A percentile compares a stretch with the other conserved stretches of the same genome.
phyloP scores from a whole-genome alignment of 495 filamentous ascomycete genomes.

The Neurospora sp. region DNA sequence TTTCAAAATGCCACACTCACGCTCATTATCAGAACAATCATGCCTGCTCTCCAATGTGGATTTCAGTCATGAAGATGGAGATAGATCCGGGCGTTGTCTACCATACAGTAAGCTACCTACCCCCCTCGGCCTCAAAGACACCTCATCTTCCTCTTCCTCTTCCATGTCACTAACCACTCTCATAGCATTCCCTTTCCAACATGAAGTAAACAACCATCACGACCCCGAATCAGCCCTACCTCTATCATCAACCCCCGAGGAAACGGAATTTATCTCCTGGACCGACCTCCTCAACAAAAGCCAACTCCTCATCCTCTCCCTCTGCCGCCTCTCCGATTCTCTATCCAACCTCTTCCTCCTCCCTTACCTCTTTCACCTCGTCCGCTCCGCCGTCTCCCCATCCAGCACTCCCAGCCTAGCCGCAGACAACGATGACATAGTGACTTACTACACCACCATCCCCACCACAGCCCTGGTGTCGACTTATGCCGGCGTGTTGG shows the following conservation, averaged over 20 bases:
- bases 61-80: background rate
- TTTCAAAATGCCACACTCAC: conserved; percentile 6
- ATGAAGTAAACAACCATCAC: background rate
- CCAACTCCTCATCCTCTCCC: conserved; percentile 41
- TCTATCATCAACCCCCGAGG: background rate
- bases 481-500: conserved; percentile 2
- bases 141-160: background rate
- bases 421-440: conserved; percentile 35
- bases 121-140: too few species aligned
- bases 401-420: conserved; percentile 50
- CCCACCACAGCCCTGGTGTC: background rate
- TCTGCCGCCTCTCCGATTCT: conserved; percentile 43
- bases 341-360: conserved; percentile 41
- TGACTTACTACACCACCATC: background rate
- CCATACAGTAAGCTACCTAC: background rate
- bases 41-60: background rate
- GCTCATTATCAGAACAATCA: background rate
- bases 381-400: conserved; percentile 35
- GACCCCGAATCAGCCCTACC: background rate
- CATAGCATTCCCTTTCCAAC: background rate
- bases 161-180: background rate
- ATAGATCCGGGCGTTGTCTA: background rate
- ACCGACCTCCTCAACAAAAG: conserved; percentile 39
- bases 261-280: conserved; percentile 9
- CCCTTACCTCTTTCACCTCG: conserved; percentile 48